phyloP scores from a whole-genome alignment of 352 stramenopile genomes.

The Phytophthora niederhauseri region DNA sequence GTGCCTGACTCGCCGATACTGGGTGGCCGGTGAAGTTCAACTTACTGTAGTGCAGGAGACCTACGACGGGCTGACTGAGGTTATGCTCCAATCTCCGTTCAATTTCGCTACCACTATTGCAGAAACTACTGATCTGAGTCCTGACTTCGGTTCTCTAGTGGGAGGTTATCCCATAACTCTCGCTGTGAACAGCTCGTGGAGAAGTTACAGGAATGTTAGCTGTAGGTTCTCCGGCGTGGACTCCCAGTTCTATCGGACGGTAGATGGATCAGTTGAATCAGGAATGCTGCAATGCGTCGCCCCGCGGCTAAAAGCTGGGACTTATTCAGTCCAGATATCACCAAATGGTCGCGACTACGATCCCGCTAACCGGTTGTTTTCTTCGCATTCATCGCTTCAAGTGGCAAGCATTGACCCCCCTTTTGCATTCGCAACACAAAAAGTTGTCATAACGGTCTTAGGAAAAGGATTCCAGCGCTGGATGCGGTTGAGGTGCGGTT shows the following conservation, averaged over 20 bases:
- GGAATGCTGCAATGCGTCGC: slow-evolving; percentile 27
- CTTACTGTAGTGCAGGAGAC: slow-evolving; percentile 31
- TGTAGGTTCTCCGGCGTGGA: slow-evolving; percentile 35
- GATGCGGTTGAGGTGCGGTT: slow-evolving; percentile 50
- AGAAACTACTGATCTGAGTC: slow-evolving; percentile 16
- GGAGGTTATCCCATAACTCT: slow-evolving; percentile 36
- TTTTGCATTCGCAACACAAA: slow-evolving; percentile 24
- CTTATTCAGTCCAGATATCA: slow-evolving; percentile 41
- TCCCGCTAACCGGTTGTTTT: slow-evolving; percentile 25
- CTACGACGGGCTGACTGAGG: slow-evolving; percentile 10
- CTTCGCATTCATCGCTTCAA: slow-evolving; percentile 31
- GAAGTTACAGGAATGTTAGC: slow-evolving; percentile 14
- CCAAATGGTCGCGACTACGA: slow-evolving; percentile 47
- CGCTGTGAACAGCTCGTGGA: slow-evolving; percentile 18
- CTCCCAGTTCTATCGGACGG: slow-evolving; percentile 5
- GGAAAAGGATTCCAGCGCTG: slow-evolving; percentile 46
- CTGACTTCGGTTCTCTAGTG: slow-evolving; percentile 32
- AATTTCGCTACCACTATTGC: slow-evolving; percentile 22
- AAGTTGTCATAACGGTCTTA: slow-evolving; percentile 26
- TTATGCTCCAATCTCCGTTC: slow-evolving; percentile 34
- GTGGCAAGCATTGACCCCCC: slow-evolving; percentile 25
- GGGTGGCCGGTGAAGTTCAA: slow-evolving; percentile 8
- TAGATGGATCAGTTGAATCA: slow-evolving; percentile 1
- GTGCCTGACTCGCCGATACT: slow-evolving; percentile 31
- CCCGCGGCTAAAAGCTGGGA: slow-evolving; percentile 27